Base-by-base conservation (phyloP, 768 basidiomycete genomes). In the Tylopilus subfusipes region DNA sequence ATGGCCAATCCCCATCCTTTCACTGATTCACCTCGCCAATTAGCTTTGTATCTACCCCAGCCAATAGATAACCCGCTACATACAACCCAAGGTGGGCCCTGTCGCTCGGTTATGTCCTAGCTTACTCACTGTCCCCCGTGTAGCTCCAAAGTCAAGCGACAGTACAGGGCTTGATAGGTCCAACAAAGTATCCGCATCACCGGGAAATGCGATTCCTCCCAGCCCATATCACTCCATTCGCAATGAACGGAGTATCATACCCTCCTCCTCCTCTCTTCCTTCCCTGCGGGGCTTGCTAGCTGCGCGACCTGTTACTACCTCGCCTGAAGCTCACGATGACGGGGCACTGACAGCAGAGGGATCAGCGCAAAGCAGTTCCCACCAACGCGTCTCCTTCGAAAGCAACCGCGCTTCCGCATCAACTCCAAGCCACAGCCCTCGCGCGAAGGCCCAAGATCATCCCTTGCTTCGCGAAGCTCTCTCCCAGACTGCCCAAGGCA, bases 321-420 rank as follows among this genome's bases (percentile, higher is more conserved):
- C 56, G 2, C 43, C 66, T 21, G 56, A 56, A 30, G 45, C 45
- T 27, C 47, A 50, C 21, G 54, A 63, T 45, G 50, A 25, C 12
- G 65, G 56, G 8, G 57, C 65, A 29, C 68, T 63, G 42, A 54
- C 63, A 14, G 72, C 76, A 2, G 76, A 80, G 6, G 66, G 69
- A 8, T 75, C 77, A 3, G 74, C 74, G 18, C 75, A 70, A 48
- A 77, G 75, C 8, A 78, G 77, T 3, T 76, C 82, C 4, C 73
- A 68, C 34, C 81, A 80, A 55, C 77, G 80, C 38, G 75, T 82
- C 33, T 82, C 81, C 0, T 81, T 82, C 19, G 84, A 86, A 29
- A 21, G 63, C 72, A 34, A 75, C 75, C 22, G 65, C 73, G 0
- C 70, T 72, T 22, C 57, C 59, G 40, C 75, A 68, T 14, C 51